Base-by-base conservation (phyloP, 192 early-diverging fungal species). In the Coemansia nantahalensis region DNA sequence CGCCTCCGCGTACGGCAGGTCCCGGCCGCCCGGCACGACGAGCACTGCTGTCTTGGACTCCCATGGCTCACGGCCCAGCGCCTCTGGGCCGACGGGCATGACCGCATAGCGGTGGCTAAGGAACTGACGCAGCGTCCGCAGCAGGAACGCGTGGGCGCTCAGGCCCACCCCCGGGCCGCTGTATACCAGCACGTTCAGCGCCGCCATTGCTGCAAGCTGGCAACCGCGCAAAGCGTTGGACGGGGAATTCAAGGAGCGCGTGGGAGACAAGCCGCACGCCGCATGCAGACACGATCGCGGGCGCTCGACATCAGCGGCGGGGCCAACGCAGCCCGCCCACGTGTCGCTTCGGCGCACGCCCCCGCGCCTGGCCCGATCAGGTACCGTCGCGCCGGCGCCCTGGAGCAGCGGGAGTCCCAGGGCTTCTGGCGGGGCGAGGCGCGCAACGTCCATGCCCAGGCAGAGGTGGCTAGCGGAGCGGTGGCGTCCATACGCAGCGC, bases 21-120 rank as follows among this genome's bases (percentile, higher is more conserved):
- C 93, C 18, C 91, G 77, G 0, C 93, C 94, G 36, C 94, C 94
- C 0, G 93, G 93, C 16, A 99, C 75, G 15, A 97, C 93, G 1
- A 97, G 57, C 36, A 94, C 64, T 0, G 87, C 84, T 6, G 92
- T 88, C 14, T 88, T 86, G n/a, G 81, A 81, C 65, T 90, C 84
- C 93, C 94, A 99, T 3, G 96, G 89, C 56, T 91, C 88, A 14
- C 62, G 80, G 4, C 62, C 45, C 8, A 99, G 71, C 4, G 83
- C 83, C 16, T 76, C 53, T 12, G 85, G 80, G 45, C 90, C 87
- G 32, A 97, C 89, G 34, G 83, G 75, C 42, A 95, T 90, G 15
- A 99, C 80, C 62, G 96, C 97, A 69, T 93, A 97, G 22, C 81
- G 68, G 28, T 87, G 80, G 13, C 87, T 85, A 7, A 99, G 84